A percentile compares a stretch with the other conserved stretches of the same genome.
Conservation (phyloP, 768 basidiomycete species). For the Lactarius sp. region DNA sequence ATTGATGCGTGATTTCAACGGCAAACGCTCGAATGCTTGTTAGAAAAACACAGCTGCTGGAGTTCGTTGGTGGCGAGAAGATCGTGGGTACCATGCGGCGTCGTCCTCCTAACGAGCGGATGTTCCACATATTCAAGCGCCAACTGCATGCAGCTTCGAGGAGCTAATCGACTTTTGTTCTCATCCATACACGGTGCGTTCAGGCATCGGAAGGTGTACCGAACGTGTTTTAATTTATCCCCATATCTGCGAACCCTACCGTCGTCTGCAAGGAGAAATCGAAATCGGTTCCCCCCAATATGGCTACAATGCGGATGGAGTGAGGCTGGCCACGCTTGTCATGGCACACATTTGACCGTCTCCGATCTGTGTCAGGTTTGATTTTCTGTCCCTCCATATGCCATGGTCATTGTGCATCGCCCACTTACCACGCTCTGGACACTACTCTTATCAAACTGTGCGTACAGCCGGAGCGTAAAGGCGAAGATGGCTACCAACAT, state of each 20-base stretch:
- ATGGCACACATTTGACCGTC: background rate
- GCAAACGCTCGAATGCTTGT: background rate
- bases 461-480: background rate
- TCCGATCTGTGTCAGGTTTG: background rate
- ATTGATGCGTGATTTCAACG: background rate
- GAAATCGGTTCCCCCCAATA: background rate
- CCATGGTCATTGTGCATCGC: background rate
- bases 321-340: background rate
- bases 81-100: background rate
- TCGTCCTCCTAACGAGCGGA: background rate
- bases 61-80: background rate
- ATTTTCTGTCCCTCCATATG: background rate
- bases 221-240: background rate
- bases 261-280: constrained; percentile 4
- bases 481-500: background rate
- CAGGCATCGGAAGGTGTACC: constrained; percentile 10
- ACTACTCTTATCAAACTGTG: background rate
- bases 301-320: background rate
- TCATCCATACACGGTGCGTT: background rate
- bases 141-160: constrained; percentile 2
- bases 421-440: background rate
- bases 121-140: background rate
- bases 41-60: background rate
- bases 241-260: background rate
- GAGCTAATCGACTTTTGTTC: background rate